Percentiles rank a stretch among this genome's conserved stretches.
phyloP scores from a whole-genome alignment of 371 early-diverging fungal genomes.

The Nematocida ironsii region DNA sequence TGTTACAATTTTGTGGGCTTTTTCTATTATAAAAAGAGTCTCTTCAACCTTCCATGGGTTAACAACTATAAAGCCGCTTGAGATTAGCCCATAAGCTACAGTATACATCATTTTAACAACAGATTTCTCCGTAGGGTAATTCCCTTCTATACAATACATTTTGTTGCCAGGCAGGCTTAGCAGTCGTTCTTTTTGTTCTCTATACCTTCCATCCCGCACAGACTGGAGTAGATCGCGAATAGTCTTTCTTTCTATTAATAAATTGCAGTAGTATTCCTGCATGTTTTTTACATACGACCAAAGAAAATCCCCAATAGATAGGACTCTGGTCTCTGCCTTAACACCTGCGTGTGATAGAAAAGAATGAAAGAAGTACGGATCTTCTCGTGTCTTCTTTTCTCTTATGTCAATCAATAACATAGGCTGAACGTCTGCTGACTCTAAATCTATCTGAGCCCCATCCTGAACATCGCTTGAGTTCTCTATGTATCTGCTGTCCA shows the following conservation, averaged over 20 bases:
- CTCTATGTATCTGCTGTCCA: background rate
- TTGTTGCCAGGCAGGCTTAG: constrained; percentile 20
- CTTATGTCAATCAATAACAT: constrained; percentile 66
- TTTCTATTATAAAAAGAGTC: constrained; percentile 16
- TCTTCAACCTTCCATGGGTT: constrained; percentile 13
- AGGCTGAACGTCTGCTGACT: background rate
- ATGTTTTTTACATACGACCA: constrained; percentile 59
- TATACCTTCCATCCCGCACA: constrained; percentile 86
- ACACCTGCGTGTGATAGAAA: constrained; percentile 49
- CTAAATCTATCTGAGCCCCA: background rate
- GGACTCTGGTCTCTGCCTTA: constrained; percentile 53
- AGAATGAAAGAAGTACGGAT: constrained; percentile 55
- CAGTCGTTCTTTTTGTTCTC: constrained; percentile 79
- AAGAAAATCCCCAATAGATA: constrained; percentile 69
- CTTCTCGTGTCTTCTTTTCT: constrained; percentile 62
- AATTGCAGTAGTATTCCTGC: constrained; percentile 77
- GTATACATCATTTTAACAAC: constrained; percentile 25
- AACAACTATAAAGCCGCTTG: constrained; percentile 20
- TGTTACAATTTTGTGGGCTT: background rate
- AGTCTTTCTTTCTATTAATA: constrained; percentile 84
- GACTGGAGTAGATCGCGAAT: constrained; percentile 82
- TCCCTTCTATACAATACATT: constrained; percentile 52
- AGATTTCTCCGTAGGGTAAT: background rate
- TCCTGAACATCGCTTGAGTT: background rate
- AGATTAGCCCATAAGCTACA: background rate